Base-by-base conservation (phyloP, 1,284 basidiomycete species). In the Termitomyces sp. region DNA sequence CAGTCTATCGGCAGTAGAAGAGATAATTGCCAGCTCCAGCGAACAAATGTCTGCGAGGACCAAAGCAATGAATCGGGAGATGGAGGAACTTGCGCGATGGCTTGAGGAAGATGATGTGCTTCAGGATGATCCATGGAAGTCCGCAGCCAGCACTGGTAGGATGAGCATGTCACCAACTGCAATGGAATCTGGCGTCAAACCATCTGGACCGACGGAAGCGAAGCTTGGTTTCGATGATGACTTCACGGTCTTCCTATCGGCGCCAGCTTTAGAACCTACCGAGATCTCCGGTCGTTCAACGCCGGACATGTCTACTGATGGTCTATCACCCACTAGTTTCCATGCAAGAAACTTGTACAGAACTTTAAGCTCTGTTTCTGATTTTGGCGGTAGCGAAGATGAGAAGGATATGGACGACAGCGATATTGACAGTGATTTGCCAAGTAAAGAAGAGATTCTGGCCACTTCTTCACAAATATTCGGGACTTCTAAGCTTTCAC, bases 241-340 rank as follows among this genome's bases (percentile, higher is more conserved):
- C 66, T 91, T 91, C 65, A 78, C 83, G 1, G 82, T 81, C 30
- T 89, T 88, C 59, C 76, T 89, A 15, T 82, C 83, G 19, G 84
- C 80, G 17, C 77, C 82, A 40, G 64, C 69, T 30, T 57, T 38
- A 56, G 50, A 50, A 26, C 30, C 53, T 52, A 4, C 30, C 13
- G 52, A 54, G 12, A 38, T n/a, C 13, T 59, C 55, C 5, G 59
- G 55, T 13, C 41, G 39, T 15, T 58, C 58, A 34, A 59, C 58
- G 33, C 59, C 59, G 46, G 59, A 61, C 15, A 38, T 19, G 19
- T 24, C 44, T 15, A 43, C 41, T 9, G 46, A 47, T 13, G 55
- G 51, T 8, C 38, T 56, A n/a, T 57, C 52, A 49, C 53, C 39
- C 33, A 36, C 34, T 10, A 39, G 42, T 45, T 53, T 45, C n/a